Conservation (phyloP, 495 filamentous ascomycete species). For the Aspergillus biplanus region DNA sequence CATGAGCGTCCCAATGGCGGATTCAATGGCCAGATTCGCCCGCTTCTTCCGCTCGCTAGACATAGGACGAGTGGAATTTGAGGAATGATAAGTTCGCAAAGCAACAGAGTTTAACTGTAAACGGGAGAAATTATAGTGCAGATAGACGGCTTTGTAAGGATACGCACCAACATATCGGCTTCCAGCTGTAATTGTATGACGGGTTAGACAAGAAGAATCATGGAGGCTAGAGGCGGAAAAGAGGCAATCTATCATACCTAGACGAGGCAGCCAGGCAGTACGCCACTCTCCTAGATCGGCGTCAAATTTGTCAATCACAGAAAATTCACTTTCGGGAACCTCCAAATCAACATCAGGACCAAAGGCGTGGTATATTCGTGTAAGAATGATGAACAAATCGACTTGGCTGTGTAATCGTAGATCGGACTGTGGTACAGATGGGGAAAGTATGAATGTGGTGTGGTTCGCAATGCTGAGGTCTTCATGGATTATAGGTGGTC, state of each 20-base stretch:
- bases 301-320: constrained; percentile 49
- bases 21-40: constrained; percentile 58
- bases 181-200: constrained; percentile 39
- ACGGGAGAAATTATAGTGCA: constrained; percentile 59
- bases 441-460: constrained; percentile 50
- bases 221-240: not conserved
- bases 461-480: constrained; percentile 55
- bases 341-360: constrained; percentile 60
- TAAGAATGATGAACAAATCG: constrained; percentile 61
- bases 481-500: constrained; percentile 60
- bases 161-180: constrained; percentile 57
- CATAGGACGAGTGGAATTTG: constrained; percentile 50
- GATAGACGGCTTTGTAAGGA: constrained; percentile 54
- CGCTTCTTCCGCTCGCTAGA: constrained; percentile 56
- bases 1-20: constrained; percentile 54
- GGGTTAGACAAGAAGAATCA: not conserved
- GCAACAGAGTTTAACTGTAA: constrained; percentile 62
- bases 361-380: constrained; percentile 59
- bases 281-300: constrained; percentile 50
- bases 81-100: constrained; percentile 56
- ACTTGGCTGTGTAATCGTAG: constrained; percentile 60
- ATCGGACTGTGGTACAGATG: constrained; percentile 52
- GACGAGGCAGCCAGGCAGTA: constrained; percentile 51
- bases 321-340: constrained; percentile 50
- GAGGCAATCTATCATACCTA: constrained; percentile 40